Evolutionary conservation across 1,139 yeast genomes (phyloP), one percentile per base, ranked within the genome.

Genomic region (Lodderomyces elongisporus): DNA sequence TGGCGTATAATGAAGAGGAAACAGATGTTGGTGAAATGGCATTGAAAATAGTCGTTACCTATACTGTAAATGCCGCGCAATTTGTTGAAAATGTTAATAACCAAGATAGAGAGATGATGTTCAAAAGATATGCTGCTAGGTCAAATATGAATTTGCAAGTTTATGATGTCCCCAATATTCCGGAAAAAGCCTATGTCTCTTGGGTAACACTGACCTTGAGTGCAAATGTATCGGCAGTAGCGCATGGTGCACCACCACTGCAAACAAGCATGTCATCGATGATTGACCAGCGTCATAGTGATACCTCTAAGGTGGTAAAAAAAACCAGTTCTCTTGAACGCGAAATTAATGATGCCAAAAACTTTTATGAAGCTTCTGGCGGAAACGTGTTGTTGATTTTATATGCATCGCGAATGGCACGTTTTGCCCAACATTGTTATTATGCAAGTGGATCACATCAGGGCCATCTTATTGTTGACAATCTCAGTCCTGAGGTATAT

Each of bases 1-100:
- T 60, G 23, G 51, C 49, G 27, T 33, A 39, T 30, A 36, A 34
- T 14, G 39, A 31, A 9, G 28, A 23, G n/a, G 39, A 40, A 17
- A 28, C 27, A 1, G 28, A 12, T 13, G 27, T 16, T 2, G 23
- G 23, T 16, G 32, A 21, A 5, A 29, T 29, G 23, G 24, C 38
- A 5, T 33, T 43, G 16, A 38, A 40, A 25, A 22, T 41, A 4
- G 40, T 41, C 14, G 30, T 29, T 9, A 31, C 41, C 1, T 41
- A 18, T 23, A 25, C 44, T 3, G 29, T 38, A 4, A 35, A 37
- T 31, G 39, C 38, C n/a, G 34, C 32, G 22, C 43, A 39, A 17
- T 23, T 37, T 23, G 13, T 23, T 15, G 42, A 37, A 23, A 14
- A 28, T 9, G 24, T 34, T 9, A 20, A 33, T 25, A 27, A 28